Conservation (phyloP, 768 basidiomycete species). For the Phlegmacium glaucopus region DNA sequence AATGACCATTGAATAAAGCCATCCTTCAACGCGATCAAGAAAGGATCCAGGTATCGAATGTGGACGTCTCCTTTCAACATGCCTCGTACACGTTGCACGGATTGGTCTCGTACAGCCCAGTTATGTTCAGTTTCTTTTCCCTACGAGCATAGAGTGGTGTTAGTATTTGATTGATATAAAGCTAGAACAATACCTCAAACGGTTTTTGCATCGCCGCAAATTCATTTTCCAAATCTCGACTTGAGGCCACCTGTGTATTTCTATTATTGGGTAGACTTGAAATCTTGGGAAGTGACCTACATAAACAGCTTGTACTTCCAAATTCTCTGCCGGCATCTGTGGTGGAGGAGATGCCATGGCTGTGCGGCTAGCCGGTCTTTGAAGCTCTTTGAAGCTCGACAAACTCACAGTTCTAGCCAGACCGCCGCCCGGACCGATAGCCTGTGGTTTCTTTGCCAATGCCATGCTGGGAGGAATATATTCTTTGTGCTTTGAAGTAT, state of each 20-base stretch:
- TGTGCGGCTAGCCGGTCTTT: conserved; percentile 63
- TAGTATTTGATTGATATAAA: background rate
- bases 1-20: conserved; percentile 79
- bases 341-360: conserved; percentile 43
- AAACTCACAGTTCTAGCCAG: conserved; percentile 45
- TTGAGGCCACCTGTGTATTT: conserved; percentile 70
- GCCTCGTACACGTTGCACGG: conserved; percentile 75
- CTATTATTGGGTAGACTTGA: background rate
- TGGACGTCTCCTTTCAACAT: conserved; percentile 89
- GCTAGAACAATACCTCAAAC: conserved; percentile 65
- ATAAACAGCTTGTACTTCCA: conserved; percentile 63
- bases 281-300: conserved; percentile 38
- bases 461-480: conserved; percentile 77
- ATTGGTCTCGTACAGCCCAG: conserved; percentile 80
- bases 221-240: conserved; percentile 81
- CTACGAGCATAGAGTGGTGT: conserved; percentile 31
- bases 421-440: conserved; percentile 25
- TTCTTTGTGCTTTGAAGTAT: conserved; percentile 40
- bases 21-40: conserved; percentile 71
- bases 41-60: conserved; percentile 67
- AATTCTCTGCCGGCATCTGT: conserved; percentile 35
- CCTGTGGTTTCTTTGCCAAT: conserved; percentile 50
- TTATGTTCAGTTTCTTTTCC: conserved; percentile 99
- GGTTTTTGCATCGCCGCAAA: conserved; percentile 73
- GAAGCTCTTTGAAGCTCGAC: conserved; percentile 42